Conservation (phyloP, 164 flowering plant genomes). For the Euptelea pleiosperma region DNA sequence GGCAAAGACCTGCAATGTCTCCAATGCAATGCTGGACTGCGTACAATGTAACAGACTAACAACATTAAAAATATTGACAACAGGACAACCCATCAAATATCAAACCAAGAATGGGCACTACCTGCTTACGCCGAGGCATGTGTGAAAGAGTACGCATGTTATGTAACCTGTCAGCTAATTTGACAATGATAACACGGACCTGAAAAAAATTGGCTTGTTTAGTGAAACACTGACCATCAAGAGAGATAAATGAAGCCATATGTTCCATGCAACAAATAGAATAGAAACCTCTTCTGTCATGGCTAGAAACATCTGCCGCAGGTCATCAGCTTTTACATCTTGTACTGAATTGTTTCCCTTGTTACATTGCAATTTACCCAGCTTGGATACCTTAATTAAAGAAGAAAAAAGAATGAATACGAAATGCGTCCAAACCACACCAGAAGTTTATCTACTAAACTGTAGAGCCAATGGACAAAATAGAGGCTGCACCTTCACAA, state of each 20-base stretch:
- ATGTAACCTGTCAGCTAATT: constrained; percentile 96
- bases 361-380: constrained; percentile 83
- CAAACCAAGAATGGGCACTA: constrained; percentile 18
- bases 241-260: not conserved
- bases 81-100: not conserved
- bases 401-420: constrained; percentile 3
- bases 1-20: constrained; percentile 97
- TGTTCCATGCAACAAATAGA: not conserved
- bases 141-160: constrained; percentile 97
- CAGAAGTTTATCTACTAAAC: not conserved
- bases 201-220: constrained; percentile 24
- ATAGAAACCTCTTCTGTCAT: constrained; percentile 91
- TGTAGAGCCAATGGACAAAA: not conserved
- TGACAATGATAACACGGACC: constrained; percentile 99
- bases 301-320: constrained; percentile 95
- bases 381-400: constrained; percentile 77
- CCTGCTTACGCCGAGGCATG: constrained; percentile 99
- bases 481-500: not conserved
- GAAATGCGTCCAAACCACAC: not conserved
- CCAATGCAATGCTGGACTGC: constrained; percentile 88
- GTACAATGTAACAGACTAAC: constrained; percentile 9
- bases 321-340: constrained; percentile 98
- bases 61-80: constrained; percentile 9
- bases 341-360: constrained; percentile 59
- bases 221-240: not conserved